Percentiles rank a stretch among this genome's conserved stretches.
Evolutionary conservation across 2,329 filamentous ascomycete genomes (phyloP).

Genomic region (Fusarium chlamydosporum): DNA sequence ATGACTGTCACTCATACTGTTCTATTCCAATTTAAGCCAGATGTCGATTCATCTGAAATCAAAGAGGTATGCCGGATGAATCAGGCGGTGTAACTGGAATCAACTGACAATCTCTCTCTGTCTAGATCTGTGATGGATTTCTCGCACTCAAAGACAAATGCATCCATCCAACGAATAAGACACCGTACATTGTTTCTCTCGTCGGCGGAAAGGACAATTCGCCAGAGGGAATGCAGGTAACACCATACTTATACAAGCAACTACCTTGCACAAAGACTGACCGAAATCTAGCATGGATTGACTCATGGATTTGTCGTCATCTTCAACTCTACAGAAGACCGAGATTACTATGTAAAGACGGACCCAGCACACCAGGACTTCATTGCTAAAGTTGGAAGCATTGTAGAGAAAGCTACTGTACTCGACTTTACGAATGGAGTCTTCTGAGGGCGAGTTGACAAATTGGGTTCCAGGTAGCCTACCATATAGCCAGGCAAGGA

Average conservation of each 20-base stretch:
- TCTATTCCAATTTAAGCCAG: conserved; percentile 25
- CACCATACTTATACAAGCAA: no score
- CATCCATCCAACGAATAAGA: conserved; percentile 14
- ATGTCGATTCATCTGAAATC: background rate
- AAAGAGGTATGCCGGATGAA: background rate
- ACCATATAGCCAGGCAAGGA: no score
- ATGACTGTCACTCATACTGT: conserved; percentile 28
- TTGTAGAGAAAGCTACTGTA: conserved; percentile 69
- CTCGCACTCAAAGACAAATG: conserved; percentile 24
- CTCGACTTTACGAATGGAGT: conserved; percentile 71
- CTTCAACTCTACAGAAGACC: conserved; percentile 73
- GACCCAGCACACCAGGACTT: conserved; percentile 76
- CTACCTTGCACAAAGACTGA: rapidly evolving
- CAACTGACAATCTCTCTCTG: background rate
- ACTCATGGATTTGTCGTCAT: conserved; percentile 79
- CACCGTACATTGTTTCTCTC: conserved; percentile 15
- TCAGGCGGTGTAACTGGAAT: rapidly evolving
- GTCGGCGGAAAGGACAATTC: conserved; percentile 28
- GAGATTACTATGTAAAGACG: conserved; percentile 75
- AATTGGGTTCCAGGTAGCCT: background rate
- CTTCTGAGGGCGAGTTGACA: conserved; percentile 19
- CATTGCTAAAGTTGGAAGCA: conserved; percentile 61
- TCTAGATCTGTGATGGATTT: conserved; percentile 15
- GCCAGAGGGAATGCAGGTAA: conserved; percentile 25
- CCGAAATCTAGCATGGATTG: conserved; percentile 66